A percentile compares a stretch with the other conserved stretches of the same genome.
phyloP scores from a whole-genome alignment of 2,329 filamentous ascomycete species.

The Domatiomyces globalis region DNA sequence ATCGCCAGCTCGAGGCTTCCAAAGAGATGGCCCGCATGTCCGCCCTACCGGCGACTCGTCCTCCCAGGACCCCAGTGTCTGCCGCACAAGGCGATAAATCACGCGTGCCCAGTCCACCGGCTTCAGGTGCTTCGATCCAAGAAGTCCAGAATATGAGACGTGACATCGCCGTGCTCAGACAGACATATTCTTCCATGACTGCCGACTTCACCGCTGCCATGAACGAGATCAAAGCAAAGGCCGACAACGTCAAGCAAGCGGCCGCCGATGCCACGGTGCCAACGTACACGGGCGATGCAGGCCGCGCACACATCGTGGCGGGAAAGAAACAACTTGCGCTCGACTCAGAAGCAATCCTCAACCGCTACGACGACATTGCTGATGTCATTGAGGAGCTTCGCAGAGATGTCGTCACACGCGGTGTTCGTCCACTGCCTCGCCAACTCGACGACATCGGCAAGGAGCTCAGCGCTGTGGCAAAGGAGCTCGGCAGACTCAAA shows the following conservation, averaged over 20 bases:
- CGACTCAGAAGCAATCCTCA: constrained; percentile 82
- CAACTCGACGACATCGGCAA: constrained; percentile 82
- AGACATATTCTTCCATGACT: constrained; percentile 85
- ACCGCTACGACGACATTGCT: constrained; percentile 90
- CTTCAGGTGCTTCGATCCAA: constrained; percentile 39
- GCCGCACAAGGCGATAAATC: constrained; percentile 22
- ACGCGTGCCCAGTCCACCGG: constrained; percentile 12
- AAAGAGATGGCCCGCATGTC: constrained; percentile 66
- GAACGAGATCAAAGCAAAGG: constrained; percentile 68
- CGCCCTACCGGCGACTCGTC: constrained; percentile 30
- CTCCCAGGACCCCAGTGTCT: constrained; percentile 20
- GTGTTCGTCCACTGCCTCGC: constrained; percentile 76
- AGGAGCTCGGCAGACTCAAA: constrained; percentile 86
- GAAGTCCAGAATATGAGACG: constrained; percentile 73
- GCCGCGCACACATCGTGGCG: constrained; percentile 67
- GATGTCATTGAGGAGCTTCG: constrained; percentile 91
- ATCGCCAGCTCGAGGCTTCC: constrained; percentile 76
- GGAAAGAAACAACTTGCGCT: constrained; percentile 77
- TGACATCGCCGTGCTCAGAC: constrained; percentile 79
- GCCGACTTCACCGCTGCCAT: constrained; percentile 80
- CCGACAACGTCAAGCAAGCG: constrained; percentile 60
- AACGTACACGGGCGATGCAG: constrained; percentile 59
- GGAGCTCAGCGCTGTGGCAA: constrained; percentile 65
- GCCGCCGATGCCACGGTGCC: constrained; percentile 59
- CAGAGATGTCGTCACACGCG: constrained; percentile 88